Evolutionary conservation across 2,329 filamentous ascomycete species (phyloP).

Genomic region (Penicillium nordicum): DNA sequence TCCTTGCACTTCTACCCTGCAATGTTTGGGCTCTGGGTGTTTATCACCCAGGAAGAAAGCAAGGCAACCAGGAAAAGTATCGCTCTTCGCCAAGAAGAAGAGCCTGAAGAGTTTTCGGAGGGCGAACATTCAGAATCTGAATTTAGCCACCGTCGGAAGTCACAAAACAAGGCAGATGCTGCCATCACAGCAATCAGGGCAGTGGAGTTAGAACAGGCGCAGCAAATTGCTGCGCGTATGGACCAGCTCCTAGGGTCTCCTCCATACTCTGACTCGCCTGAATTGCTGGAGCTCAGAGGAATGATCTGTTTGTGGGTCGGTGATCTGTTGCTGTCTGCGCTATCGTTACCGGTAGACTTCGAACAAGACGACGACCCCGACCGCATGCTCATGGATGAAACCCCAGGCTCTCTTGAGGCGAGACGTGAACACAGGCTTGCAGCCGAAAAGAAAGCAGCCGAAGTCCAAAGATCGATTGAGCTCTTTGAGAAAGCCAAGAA

Average conservation of each 20-base stretch:
- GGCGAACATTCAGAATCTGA: slow-evolving; percentile 30
- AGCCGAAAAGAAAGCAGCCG: slow-evolving; percentile 32
- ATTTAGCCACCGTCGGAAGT: slow-evolving; percentile 13
- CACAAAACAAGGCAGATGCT: slow-evolving; percentile 36
- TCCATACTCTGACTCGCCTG: slow-evolving; percentile 66
- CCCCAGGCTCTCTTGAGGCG: slow-evolving; percentile 27
- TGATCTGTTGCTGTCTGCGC: slow-evolving; percentile 54
- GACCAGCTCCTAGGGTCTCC: slow-evolving; percentile 66
- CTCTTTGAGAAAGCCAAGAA: slow-evolving; percentile 35
- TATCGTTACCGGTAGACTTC: slow-evolving; percentile 22
- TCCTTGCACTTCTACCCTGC: slow-evolving; percentile 77
- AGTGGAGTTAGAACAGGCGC: slow-evolving; percentile 58
- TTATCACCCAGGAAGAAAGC: slow-evolving; percentile 64
- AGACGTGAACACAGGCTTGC: slow-evolving; percentile 33
- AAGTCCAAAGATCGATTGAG: slow-evolving; percentile 32
- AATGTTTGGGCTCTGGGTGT: slow-evolving; percentile 77
- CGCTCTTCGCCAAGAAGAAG: slow-evolving; percentile 23
- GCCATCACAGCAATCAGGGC: slow-evolving; percentile 40
- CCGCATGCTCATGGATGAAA: slow-evolving; percentile 19
- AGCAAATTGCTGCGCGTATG: slow-evolving; percentile 64
- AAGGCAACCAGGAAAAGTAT: slow-evolving; percentile 44
- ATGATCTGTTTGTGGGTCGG: slow-evolving; percentile 73
- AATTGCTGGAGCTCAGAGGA: slow-evolving; percentile 67
- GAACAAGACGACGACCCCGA: slow-evolving; percentile 16
- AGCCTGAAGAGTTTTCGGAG: slow-evolving; percentile 29